These are phyloP conservation scores for Fusarium redolens DNA, from an alignment of 2,329 filamentous ascomycete genomes.

Conservation along the genomic window DNA sequence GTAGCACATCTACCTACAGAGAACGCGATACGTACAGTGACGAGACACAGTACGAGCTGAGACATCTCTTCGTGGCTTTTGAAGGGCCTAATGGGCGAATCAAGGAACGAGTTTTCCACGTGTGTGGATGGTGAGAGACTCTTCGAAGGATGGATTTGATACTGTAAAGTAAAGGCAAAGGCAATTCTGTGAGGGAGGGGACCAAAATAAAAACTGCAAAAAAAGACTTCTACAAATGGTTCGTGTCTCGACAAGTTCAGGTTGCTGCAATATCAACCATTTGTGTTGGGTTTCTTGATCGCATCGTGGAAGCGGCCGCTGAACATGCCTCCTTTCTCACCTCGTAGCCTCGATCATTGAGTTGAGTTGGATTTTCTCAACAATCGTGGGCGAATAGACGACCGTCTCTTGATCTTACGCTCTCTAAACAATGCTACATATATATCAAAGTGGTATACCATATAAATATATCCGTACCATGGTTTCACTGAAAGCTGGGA, in stretches of 20 bases:
- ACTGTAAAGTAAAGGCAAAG: background rate
- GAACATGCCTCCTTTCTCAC: background rate
- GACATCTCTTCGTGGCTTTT: slow-evolving; percentile 35
- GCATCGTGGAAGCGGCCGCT: background rate
- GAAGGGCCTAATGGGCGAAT: slow-evolving; percentile 31
- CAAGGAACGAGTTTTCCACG: slow-evolving; percentile 32
- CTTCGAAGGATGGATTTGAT: slow-evolving; percentile 10
- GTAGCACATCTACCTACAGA: slow-evolving; percentile 19
- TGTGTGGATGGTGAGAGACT: slow-evolving; percentile 34
- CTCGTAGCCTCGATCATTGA: background rate
- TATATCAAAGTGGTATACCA: background rate
- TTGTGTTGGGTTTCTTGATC: background rate
- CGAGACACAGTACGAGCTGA: slow-evolving; percentile 24
- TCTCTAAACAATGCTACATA: background rate
- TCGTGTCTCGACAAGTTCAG: background rate
- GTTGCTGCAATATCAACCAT: background rate
- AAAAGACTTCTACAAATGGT: background rate
- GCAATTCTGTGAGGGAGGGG: slow-evolving; percentile 3
- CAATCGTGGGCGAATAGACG: background rate
- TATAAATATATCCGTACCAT: background rate
- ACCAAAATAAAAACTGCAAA: background rate
- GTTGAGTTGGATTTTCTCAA: background rate
- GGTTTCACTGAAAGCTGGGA: slow-evolving; percentile 17
- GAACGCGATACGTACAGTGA: slow-evolving; percentile 26
- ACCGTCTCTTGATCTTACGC: background rate